phyloP scores from a whole-genome alignment of 2,329 filamentous ascomycete species.

The Fusarium buxicola region DNA sequence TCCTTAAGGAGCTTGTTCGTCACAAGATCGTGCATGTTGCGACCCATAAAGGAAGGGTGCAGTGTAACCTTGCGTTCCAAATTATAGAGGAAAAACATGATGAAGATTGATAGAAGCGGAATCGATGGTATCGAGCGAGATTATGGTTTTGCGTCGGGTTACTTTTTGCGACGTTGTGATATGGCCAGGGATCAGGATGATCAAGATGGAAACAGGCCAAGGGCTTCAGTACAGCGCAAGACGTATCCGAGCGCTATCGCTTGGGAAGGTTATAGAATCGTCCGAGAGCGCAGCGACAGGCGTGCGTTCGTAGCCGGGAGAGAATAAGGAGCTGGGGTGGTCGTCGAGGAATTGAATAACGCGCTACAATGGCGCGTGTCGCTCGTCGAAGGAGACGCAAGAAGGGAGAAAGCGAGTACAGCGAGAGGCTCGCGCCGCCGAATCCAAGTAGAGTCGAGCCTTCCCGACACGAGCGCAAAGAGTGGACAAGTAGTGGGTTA shows the following conservation, averaged over 20 bases:
- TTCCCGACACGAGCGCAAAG: constrained; percentile 37
- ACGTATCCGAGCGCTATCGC: constrained; percentile 8
- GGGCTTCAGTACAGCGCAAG: not conserved
- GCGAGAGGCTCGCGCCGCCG: constrained; percentile 28
- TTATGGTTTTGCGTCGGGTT: constrained; percentile 8
- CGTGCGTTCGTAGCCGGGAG: constrained; percentile 20
- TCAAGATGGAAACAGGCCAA: not conserved
- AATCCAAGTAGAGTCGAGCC: constrained; percentile 34
- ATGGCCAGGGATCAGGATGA: constrained; percentile 1
- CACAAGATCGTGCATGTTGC: constrained; percentile 91
- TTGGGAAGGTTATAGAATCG: constrained; percentile 17
- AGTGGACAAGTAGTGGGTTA: constrained; percentile 6
- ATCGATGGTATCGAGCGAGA: constrained; percentile 10
- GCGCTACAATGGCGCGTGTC: constrained; percentile 18
- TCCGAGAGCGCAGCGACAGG: constrained; percentile 2
- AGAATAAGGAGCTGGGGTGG: constrained; percentile 9
- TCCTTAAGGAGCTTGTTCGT: constrained; percentile 90
- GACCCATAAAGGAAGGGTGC: constrained; percentile 96
- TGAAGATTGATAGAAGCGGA: constrained; percentile 22
- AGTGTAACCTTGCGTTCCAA: constrained; percentile 94
- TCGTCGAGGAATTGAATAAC: constrained; percentile 10
- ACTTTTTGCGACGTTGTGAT: constrained; percentile 4
- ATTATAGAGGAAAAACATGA: constrained; percentile 98
- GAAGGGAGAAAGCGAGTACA: constrained; percentile 11
- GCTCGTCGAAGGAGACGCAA: constrained; percentile 8